Percentiles rank a stretch among this genome's conserved stretches.
These are phyloP conservation scores for Phytophthora podocarpi DNA, from an alignment of 352 stramenopile genomes.

Conservation along the genomic window DNA sequence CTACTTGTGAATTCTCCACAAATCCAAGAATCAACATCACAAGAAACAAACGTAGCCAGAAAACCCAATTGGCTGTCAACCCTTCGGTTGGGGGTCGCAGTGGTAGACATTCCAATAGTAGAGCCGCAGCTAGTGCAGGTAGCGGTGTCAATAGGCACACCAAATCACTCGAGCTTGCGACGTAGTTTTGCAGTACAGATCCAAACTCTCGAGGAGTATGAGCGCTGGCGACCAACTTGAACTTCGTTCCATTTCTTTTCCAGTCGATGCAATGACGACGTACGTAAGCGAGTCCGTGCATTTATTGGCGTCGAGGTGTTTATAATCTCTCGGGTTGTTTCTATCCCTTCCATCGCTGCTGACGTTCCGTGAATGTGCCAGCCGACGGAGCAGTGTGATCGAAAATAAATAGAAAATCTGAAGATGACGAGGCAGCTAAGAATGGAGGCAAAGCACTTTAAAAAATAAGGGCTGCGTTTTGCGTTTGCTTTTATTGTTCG, in stretches of 20 bases:
- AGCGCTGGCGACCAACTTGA: background rate
- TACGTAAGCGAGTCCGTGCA: background rate
- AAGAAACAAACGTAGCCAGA: background rate
- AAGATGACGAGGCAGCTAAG: too few species aligned
- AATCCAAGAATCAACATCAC: background rate
- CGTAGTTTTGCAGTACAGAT: conserved; percentile 1
- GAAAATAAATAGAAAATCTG: too few species aligned
- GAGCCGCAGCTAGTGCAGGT: background rate
- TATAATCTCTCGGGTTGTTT: background rate
- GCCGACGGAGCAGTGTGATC: too few species aligned
- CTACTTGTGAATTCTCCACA: background rate
- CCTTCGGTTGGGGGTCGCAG: background rate
- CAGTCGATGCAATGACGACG: background rate
- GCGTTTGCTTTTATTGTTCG: too few species aligned
- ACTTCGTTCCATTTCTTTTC: conserved; percentile 5
- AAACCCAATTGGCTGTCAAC: conserved; percentile 10
- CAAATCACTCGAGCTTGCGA: background rate
- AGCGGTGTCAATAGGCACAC: background rate
- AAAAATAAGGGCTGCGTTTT: too few species aligned
- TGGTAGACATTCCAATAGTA: conserved; percentile 1
- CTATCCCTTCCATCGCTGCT: background rate
- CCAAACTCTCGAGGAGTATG: background rate
- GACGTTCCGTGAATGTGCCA: too few species aligned
- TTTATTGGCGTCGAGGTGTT: background rate
- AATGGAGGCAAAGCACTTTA: too few species aligned